Percentiles rank a stretch among this genome's conserved stretches.
These are phyloP conservation scores for Solanum hybrid DNA, from an alignment of 305 asterid genomes.

Conservation along the genomic window DNA sequence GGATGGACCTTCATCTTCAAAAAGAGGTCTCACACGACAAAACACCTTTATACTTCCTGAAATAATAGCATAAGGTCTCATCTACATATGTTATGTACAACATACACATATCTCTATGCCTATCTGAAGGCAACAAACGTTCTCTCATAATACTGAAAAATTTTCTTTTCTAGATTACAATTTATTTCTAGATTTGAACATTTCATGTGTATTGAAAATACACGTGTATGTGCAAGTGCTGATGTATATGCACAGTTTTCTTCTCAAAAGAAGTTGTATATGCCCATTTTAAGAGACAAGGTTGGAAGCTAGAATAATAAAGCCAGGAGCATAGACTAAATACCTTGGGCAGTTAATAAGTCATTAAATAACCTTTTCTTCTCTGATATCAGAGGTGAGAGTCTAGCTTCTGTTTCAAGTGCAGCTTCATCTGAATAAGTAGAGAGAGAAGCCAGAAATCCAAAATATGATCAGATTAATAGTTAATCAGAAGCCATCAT, in stretches of 20 bases:
- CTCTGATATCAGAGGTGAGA: slow-evolving; percentile 74
- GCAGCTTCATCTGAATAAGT: slow-evolving; percentile 83
- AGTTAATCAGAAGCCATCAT: neutral
- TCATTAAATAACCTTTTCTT: slow-evolving; percentile 85
- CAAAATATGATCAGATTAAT: neutral
- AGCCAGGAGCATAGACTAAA: slow-evolving; percentile 10
- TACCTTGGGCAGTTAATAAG: slow-evolving; percentile 88
- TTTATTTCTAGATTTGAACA: neutral
- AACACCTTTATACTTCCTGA: slow-evolving; percentile 90
- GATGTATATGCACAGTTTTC: neutral
- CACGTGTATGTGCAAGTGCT: neutral
- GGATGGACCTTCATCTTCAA: slow-evolving; percentile 89
- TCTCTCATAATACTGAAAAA: neutral
- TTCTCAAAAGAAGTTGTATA: neutral
- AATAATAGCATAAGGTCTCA: slow-evolving; percentile 15
- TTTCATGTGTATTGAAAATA: neutral
- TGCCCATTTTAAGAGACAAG: neutral
- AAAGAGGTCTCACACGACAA: slow-evolving; percentile 92
- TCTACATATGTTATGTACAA: neutral
- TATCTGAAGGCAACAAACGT: neutral
- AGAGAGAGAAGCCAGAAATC: neutral
- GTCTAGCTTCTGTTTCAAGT: slow-evolving; percentile 86
- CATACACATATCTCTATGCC: neutral
- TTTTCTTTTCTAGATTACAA: neutral
- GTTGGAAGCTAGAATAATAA: neutral